Base-by-base conservation (phyloP, 2,329 filamentous ascomycete genomes). In the Aspergillus sojae region DNA sequence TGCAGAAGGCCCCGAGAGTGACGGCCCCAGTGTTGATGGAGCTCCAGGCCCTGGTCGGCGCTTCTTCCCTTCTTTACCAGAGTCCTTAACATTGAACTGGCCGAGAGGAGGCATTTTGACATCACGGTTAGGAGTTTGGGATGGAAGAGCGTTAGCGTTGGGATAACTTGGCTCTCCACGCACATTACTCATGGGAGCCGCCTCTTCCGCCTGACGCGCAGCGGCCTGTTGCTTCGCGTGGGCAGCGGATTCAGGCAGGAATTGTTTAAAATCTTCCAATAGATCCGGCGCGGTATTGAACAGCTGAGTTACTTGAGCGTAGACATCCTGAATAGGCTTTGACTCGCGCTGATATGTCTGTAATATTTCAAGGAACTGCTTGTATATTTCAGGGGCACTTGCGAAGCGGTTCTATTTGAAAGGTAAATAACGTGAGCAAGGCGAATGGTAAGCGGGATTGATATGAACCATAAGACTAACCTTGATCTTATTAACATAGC, bases 401-500 rank as follows among this genome's bases (percentile, higher is more conserved):
- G 96, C 91, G 79, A 98, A 99, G 52, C 95, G 94, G 76, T 98
- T 99, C 93, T 97, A 62, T 30, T 21, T 39, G 60, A 6, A 62
- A 50, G 39, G 19, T 32, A 39, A 19, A 53, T 30, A 7, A 48
- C 4, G 52, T 61, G 16, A 57, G 23, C 46, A 53, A 34, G 10
- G 32, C 19, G 58, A 43, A 45, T 2, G n/a, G 21, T 19, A n/a
- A 14, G 16, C 10, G 19, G 52, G 12, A 26, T 14, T 21, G 12
- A 10, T 6, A 5, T n/a, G 28, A 26, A 41, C 50, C 28, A 62
- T 4, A 21, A 53, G 28, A 64, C 86, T 77, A 81, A 95, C 94
- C 89, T 99, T 99, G 73, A 99, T 99, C 81, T 99, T 99, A 77
- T 99, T 99, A 60, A 99, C 95, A 74, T 99, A 99, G 77, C 94